These are phyloP conservation scores for Stephanodiscus minutulus DNA, from an alignment of 108 stramenopile genomes.

Conservation along the genomic window DNA sequence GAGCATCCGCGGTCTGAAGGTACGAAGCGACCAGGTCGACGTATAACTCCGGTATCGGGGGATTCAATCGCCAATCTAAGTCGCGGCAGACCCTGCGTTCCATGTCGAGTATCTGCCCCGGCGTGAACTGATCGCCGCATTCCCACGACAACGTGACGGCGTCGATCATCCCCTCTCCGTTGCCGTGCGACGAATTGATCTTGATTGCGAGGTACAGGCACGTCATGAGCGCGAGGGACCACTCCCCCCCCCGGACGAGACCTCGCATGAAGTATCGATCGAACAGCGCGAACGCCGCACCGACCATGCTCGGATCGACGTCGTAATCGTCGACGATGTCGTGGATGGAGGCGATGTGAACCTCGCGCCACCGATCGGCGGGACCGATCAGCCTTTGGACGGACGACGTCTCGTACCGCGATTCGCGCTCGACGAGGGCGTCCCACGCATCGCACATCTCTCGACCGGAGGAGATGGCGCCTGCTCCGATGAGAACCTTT, in stretches of 20 bases:
- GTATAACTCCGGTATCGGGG: background rate
- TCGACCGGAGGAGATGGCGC: background rate
- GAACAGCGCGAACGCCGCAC: constrained; percentile 2
- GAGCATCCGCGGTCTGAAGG: background rate
- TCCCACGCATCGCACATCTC: constrained; percentile 11
- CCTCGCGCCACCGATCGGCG: background rate
- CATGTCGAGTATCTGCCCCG: background rate
- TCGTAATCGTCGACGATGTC: constrained; percentile 4
- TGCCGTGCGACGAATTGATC: background rate
- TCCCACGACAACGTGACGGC: background rate
- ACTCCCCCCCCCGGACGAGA: background rate
- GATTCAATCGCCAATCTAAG: constrained; percentile 5
- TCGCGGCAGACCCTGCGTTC: background rate
- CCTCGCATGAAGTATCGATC: constrained; percentile 7
- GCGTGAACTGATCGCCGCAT: background rate
- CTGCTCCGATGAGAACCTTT: background rate
- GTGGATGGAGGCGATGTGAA: background rate
- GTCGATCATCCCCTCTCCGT: background rate
- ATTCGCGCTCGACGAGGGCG: constrained; percentile 18
- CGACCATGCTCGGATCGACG: background rate
- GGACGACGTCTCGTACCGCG: background rate
- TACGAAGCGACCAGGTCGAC: background rate
- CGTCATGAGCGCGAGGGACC: background rate
- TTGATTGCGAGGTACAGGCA: constrained; percentile 12
- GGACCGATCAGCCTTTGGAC: background rate